Evolutionary conservation across 108 stramenopile genomes (phyloP).

Genomic region (Skeletonema menzelii): DNA sequence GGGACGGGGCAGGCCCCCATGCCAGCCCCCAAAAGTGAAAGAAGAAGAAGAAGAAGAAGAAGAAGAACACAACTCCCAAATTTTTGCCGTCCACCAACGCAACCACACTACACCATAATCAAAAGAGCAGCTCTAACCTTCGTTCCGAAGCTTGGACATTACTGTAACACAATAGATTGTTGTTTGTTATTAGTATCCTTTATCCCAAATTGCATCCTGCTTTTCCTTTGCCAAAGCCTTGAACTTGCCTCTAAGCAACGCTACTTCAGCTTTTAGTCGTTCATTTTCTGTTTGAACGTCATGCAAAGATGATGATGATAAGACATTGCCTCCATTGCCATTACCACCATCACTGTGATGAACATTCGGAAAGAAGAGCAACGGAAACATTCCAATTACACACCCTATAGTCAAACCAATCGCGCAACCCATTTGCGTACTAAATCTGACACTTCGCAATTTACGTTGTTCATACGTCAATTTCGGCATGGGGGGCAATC

Average conservation of each 20-base stretch:
- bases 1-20: no score
- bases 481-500: conserved; percentile 56
- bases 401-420: conserved; percentile 93
- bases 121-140: no score
- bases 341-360: background rate
- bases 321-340: background rate
- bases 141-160: no score
- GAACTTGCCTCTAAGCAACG: conserved; percentile 12
- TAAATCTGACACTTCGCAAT: conserved; percentile 65
- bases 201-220: conserved; percentile 3
- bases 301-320: background rate
- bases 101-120: no score
- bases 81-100: no score
- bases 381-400: conserved; percentile 95
- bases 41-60: no score
- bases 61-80: no score
- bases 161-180: background rate
- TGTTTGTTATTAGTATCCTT: conserved; percentile 1
- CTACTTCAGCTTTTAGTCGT: conserved; percentile 31
- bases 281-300: conserved; percentile 50
- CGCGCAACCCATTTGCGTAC: conserved; percentile 78
- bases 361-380: conserved; percentile 68
- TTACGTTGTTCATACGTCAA: conserved; percentile 81
- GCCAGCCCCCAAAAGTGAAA: no score
- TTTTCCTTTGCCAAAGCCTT: conserved; percentile 13